Evolutionary conservation across 1,284 basidiomycete species (phyloP), one percentile per base, ranked within the genome.

Genomic region (Ustilago hordei): DNA sequence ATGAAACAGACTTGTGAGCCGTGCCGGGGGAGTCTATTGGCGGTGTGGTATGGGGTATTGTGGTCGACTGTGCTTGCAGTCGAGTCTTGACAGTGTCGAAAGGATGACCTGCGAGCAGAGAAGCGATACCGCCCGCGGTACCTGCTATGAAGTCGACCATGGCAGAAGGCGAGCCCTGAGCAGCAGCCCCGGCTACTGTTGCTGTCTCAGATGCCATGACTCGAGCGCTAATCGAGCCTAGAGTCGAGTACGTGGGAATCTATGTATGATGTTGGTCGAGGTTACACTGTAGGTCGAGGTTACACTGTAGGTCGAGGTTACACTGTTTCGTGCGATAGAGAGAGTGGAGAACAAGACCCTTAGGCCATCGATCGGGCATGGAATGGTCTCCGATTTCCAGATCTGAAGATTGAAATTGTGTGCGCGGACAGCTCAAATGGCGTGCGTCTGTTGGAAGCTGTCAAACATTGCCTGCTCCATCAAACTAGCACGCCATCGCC

Each of bases 71-170:
- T 1, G 78, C 63, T 52, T 84, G 83, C 3, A 84, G 65, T 11
- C 83, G 69, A 12, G 82, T 84, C 74, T 84, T 84, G 67, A 84
- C 68, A 3, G 83, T 84, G 52, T 84, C 83, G 47, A 84, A 84
- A 32, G 82, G 82, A 64, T 83, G 82, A 0, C 82, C 82, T 2
- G 79, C 81, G 0, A 81, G 53, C 1, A 83, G 65, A 8, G 75
- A 79, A 35, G 78, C 82, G 36, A 83, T 69, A 36, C 81, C 80
- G 34, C 68, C 83, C 5, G 69, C 78, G 32, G 83, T 84, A 38
- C 83, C 82, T n/a, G 82, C 82, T 34, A 84, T 34, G 31, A 84
- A 84, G 52, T 84, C 82, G 62, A 84, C 81, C 43, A 80, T n/a
- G 2, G 81, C 62, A n/a, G 79, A 82, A 0, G 79, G 78, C 43